These are phyloP conservation scores for Colletotrichum tabaci DNA, from an alignment of 2,329 filamentous ascomycete species.

Conservation along the genomic window DNA sequence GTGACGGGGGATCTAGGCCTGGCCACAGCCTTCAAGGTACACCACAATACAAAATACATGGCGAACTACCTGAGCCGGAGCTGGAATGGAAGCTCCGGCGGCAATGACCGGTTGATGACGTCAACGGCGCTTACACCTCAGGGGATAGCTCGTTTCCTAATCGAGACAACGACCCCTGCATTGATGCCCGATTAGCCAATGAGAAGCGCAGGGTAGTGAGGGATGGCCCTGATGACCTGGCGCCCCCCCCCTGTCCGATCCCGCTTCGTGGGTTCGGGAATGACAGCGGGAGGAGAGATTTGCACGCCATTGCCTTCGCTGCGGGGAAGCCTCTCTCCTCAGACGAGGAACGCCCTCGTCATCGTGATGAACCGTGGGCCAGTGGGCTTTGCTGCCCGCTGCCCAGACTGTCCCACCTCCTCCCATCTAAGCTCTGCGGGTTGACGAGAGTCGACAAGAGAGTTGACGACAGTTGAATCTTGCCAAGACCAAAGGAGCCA, in stretches of 20 bases:
- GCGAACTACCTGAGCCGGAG: neutral
- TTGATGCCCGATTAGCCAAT: neutral
- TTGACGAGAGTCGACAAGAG: neutral
- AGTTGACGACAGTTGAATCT: neutral
- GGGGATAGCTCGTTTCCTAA: constrained; percentile 16
- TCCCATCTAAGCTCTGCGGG: neutral
- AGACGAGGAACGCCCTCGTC: constrained; percentile 16
- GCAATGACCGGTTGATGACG: constrained; percentile 36
- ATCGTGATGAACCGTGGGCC: constrained; percentile 16
- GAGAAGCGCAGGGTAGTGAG: neutral
- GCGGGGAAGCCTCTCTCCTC: constrained; percentile 13
- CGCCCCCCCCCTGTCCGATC: too few species aligned
- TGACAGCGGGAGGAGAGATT: constrained; percentile 26
- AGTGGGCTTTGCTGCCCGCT: too few species aligned
- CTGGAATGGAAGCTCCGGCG: constrained; percentile 37
- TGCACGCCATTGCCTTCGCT: constrained; percentile 18
- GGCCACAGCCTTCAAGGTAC: too few species aligned
- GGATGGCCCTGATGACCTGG: neutral
- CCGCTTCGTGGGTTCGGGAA: too few species aligned
- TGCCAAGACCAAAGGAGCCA: neutral
- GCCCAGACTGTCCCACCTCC: too few species aligned
- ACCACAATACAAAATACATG: neutral
- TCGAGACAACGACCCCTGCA: constrained; percentile 6
- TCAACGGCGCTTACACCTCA: constrained; percentile 19
- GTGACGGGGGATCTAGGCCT: too few species aligned